phyloP scores from a whole-genome alignment of 2,329 filamentous ascomycete species.

The Verticillium nubilum region DNA sequence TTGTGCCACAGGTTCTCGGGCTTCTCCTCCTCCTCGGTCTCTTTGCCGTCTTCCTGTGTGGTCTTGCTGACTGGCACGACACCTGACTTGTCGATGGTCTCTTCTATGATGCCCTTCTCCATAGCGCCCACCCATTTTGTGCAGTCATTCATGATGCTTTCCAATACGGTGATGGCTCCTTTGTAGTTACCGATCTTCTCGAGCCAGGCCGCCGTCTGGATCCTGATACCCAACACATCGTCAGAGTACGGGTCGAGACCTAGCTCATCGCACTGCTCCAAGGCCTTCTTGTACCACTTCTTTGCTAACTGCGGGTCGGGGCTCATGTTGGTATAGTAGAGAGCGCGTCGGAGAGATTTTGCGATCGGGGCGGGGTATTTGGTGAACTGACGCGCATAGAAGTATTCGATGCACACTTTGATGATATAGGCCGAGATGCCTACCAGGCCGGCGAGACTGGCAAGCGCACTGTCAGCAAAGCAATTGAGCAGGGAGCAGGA shows the following conservation, averaged over 20 bases:
- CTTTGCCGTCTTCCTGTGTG: slow-evolving; percentile 8
- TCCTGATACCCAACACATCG: slow-evolving; percentile 83
- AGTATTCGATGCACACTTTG: slow-evolving; percentile 47
- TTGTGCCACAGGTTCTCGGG: slow-evolving; percentile 49
- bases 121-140: slow-evolving; percentile 52
- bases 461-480: slow-evolving; percentile 14
- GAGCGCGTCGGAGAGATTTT: slow-evolving; percentile 71
- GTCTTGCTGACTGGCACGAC: slow-evolving; percentile 17
- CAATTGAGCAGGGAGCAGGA: not conserved
- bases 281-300: slow-evolving; percentile 76
- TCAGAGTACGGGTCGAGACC: slow-evolving; percentile 86
- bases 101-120: slow-evolving; percentile 43
- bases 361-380: slow-evolving; percentile 65
- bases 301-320: slow-evolving; percentile 72
- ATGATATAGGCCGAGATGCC: slow-evolving; percentile 30
- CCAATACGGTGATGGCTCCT: slow-evolving; percentile 69
- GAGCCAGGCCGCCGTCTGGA: slow-evolving; percentile 73
- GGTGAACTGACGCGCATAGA: slow-evolving; percentile 50
- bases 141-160: slow-evolving; percentile 69
- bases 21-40: slow-evolving; percentile 19
- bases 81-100: slow-evolving; percentile 35
- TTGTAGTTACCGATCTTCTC: slow-evolving; percentile 69
- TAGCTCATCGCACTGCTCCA: slow-evolving; percentile 66
- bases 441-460: slow-evolving; percentile 27
- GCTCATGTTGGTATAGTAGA: slow-evolving; percentile 79